Conservation (phyloP, 2,329 filamentous ascomycete species). For the Cladosporium sp. region DNA sequence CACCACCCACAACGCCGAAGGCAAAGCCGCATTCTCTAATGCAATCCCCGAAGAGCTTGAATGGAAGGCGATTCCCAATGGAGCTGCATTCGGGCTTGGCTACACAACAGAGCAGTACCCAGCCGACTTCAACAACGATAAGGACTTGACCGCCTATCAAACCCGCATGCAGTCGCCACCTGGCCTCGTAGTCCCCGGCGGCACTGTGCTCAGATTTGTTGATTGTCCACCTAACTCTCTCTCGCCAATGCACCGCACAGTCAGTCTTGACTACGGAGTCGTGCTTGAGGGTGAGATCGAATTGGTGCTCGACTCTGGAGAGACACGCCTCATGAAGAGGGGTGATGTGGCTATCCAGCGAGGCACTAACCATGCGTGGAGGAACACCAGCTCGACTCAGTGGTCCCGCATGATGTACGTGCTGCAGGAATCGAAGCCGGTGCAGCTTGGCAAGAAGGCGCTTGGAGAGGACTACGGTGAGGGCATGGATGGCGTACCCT, state of each 20-base stretch:
- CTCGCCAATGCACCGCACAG: conserved; percentile 27
- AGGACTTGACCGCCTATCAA: conserved; percentile 52
- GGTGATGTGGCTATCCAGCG: conserved; percentile 39
- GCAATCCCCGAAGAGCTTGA: conserved; percentile 29
- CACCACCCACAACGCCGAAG: conserved; percentile 35
- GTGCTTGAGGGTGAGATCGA: conserved; percentile 39
- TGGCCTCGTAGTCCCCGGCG: conserved; percentile 51
- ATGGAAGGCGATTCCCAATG: conserved; percentile 28
- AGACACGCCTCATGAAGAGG: conserved; percentile 33
- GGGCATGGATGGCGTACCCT: conserved; percentile 33
- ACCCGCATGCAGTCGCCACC: conserved; percentile 48
- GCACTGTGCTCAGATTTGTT: conserved; percentile 47
- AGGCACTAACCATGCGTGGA: conserved; percentile 40
- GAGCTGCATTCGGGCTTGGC: conserved; percentile 50
- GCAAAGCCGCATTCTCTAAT: conserved; percentile 34
- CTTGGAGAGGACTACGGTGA: conserved; percentile 37
- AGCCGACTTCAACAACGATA: conserved; percentile 47
- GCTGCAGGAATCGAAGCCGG: conserved; percentile 35
- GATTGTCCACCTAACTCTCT: conserved; percentile 18
- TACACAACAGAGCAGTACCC: conserved; percentile 55
- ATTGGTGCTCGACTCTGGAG: conserved; percentile 37
- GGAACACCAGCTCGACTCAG: conserved; percentile 36
- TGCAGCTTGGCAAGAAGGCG: conserved; percentile 34
- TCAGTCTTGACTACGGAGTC: conserved; percentile 39
- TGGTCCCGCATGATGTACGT: conserved; percentile 41